Conservation (phyloP, 75 land plant species). For the Larix kaempferi region DNA sequence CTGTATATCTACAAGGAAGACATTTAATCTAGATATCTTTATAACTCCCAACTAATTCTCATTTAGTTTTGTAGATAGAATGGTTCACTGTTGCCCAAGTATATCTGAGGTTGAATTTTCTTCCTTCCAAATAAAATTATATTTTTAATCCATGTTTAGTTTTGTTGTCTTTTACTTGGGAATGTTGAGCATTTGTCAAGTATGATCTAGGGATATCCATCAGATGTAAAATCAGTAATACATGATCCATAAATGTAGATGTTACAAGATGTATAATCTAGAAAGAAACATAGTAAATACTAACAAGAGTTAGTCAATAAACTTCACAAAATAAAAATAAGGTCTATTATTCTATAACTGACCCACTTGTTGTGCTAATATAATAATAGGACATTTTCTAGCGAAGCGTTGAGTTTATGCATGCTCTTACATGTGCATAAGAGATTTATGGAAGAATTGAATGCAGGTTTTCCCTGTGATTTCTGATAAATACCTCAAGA, state of each 20-base stretch:
- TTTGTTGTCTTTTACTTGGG: too few species aligned
- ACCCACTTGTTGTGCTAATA: slow-evolving; percentile 41
- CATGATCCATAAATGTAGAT: not conserved
- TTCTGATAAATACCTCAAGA: slow-evolving; percentile 35
- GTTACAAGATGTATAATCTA: not conserved
- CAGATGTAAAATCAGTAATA: not conserved
- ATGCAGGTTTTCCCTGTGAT: slow-evolving; percentile 49
- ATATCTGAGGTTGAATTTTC: too few species aligned
- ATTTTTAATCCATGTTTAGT: too few species aligned
- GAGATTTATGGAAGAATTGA: slow-evolving; percentile 38
- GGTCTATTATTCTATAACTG: not conserved
- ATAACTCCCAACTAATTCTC: too few species aligned
- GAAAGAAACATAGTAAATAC: not conserved
- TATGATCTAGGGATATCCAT: too few species aligned
- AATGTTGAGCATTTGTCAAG: too few species aligned
- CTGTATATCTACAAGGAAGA: too few species aligned
- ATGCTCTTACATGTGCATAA: slow-evolving; percentile 9
- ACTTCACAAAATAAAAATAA: too few species aligned
- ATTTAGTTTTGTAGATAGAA: too few species aligned
- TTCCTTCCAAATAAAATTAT: too few species aligned
- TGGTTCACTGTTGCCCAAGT: too few species aligned
- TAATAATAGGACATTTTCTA: slow-evolving; percentile 36
- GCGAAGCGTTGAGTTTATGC: not conserved
- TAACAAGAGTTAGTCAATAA: not conserved
- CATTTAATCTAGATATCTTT: too few species aligned